Base-by-base conservation (phyloP, 108 stramenopile genomes). In the Nannochloropsis gaditana region DNA sequence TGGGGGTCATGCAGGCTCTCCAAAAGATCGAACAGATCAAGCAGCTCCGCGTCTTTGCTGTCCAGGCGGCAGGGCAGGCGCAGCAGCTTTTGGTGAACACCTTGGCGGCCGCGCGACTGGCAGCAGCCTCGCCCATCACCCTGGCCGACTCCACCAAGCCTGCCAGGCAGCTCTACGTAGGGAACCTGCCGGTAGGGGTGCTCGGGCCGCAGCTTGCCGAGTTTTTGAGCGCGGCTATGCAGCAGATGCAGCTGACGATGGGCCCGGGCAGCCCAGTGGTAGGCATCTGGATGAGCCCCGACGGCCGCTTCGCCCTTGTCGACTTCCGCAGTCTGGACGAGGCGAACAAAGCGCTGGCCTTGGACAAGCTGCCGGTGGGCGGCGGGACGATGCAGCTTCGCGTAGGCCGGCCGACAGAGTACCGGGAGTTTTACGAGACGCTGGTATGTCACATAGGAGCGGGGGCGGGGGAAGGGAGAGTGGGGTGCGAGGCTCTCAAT, bases 171-270 rank as follows among this genome's bases (percentile, higher is more conserved):
- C 59, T 73, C n/a, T 86, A 86, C 81, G 83, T 86, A 10, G 86
- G 86, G 21, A 86, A 86, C 11, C 21, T 86, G n/a, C 86, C 86
- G 2, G 41, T 82, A 3, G 86, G 86, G 17, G 43, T 86, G 21
- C 42, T 41, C 11, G 47, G 31, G 10, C 81, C 86, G 41, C 86
- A 86, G 81, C 42, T 86, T 11, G 47, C 81, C 41, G 86, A 86
- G 45, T 86, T 86, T 80, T 17, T 86, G 2, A 83, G 82, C 83
- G 83, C 83, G 42, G 86, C 83, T 10, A 21, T 86, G 86, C 81
- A 86, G 81, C 83, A 86, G n/a, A 73, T 73, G 59, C 15, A 73
- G n/a, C 59, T 73, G 59, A 73, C 59, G 19, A n/a, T 73, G 59
- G 59, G 59, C 19, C 19, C n/a, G 59, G 59, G 59, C 19, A 73